Conservation (phyloP, 768 basidiomycete genomes). For the Mycena rosella region DNA sequence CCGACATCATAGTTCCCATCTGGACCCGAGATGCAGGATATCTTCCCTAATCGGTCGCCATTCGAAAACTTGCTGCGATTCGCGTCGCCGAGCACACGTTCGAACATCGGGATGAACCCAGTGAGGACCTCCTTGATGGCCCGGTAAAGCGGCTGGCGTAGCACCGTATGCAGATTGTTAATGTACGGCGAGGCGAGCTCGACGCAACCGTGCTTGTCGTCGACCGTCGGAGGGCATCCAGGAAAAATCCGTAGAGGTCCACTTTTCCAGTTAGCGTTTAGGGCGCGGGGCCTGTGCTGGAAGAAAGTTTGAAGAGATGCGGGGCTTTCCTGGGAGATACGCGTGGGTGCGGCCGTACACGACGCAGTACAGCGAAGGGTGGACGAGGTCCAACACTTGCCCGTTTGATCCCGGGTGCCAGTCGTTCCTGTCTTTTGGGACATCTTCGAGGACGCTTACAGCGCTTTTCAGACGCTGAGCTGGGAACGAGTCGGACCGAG, state of each 20-base stretch:
- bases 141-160: constrained; percentile 33
- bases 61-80: constrained; percentile 19
- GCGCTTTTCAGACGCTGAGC: constrained; percentile 42
- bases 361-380: constrained; percentile 59
- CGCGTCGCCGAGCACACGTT: constrained; percentile 39
- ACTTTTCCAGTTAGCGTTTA: too few species aligned
- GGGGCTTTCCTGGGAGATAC: constrained; percentile 14
- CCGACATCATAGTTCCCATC: constrained; percentile 6
- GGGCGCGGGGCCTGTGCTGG: constrained; percentile 12
- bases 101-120: constrained; percentile 43
- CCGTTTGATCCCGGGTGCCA: constrained; percentile 43
- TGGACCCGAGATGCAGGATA: constrained; percentile 27
- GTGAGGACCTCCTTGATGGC: constrained; percentile 39
- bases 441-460: constrained; percentile 49
- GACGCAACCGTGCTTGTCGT: constrained; percentile 36
- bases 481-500: constrained; percentile 20
- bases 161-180: constrained; percentile 43
- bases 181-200: constrained; percentile 38
- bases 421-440: constrained; percentile 53
- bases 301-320: constrained; percentile 21
- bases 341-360: constrained; percentile 51
- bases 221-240: constrained; percentile 47
- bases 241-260: constrained; percentile 38
- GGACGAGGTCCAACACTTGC: constrained; percentile 45
- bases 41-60: constrained; percentile 7